Evolutionary conservation across 2,329 filamentous ascomycete genomes (phyloP).

Genomic region (Fusarium neocosmosporiellum): DNA sequence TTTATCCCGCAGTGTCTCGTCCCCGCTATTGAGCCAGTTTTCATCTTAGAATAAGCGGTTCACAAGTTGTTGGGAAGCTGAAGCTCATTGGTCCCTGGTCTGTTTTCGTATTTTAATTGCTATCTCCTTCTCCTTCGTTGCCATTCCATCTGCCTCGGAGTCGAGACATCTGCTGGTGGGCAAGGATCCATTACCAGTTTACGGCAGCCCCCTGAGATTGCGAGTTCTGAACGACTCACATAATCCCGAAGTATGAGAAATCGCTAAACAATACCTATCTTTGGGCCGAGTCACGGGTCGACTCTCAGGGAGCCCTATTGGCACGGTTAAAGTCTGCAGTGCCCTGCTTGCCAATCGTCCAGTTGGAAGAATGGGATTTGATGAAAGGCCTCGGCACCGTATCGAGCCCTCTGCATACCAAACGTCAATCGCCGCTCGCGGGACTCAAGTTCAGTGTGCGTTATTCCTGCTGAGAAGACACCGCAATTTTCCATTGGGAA

Average conservation of each 20-base stretch:
- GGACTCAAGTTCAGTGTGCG: neutral
- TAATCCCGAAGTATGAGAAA: neutral
- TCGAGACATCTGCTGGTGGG: neutral
- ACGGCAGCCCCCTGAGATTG: neutral
- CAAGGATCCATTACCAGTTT: neutral
- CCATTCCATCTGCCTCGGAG: neutral
- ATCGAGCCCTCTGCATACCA: neutral
- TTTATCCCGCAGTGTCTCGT: slow-evolving; percentile 34
- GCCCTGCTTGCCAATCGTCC: neutral
- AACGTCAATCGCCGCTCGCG: neutral
- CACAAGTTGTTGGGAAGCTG: slow-evolving; percentile 1
- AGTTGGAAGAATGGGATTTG: neutral
- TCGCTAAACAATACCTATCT: neutral
- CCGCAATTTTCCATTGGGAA: neutral
- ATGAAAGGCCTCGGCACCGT: neutral
- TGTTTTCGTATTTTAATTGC: neutral
- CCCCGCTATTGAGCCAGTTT: slow-evolving; percentile 28
- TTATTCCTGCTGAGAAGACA: neutral
- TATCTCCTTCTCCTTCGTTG: neutral
- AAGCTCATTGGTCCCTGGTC: neutral
- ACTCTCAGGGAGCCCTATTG: neutral
- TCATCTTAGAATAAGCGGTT: slow-evolving; percentile 5
- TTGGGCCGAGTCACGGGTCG: neutral
- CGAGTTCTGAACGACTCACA: neutral
- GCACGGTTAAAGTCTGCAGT: neutral